Conservation (phyloP, 768 basidiomycete genomes). For the Podaxis pistillaris region DNA sequence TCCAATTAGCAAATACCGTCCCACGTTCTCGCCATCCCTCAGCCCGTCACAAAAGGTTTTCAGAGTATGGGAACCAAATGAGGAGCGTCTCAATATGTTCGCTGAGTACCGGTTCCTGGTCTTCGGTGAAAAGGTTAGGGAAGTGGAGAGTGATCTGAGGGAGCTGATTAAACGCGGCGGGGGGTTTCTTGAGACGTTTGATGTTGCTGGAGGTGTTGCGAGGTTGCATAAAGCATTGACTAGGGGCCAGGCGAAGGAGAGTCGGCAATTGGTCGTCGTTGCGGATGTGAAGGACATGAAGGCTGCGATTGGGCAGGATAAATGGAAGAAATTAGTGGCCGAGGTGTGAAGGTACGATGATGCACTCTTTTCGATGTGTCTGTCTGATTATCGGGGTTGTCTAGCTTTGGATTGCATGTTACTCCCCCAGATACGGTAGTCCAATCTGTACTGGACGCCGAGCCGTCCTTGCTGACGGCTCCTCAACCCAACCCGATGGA, state of each 20-base stretch:
- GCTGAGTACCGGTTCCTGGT: slow-evolving; percentile 55
- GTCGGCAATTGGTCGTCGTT: slow-evolving; percentile 49
- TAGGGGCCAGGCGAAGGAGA: slow-evolving; percentile 50
- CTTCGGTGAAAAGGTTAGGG: slow-evolving; percentile 53
- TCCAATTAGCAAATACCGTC: slow-evolving; percentile 52
- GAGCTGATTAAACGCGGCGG: slow-evolving; percentile 57
- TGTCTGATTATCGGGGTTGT: not conserved
- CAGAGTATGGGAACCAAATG: slow-evolving; percentile 67
- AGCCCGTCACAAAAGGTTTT: slow-evolving; percentile 45
- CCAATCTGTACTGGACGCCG: slow-evolving; percentile 43
- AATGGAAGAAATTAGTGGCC: slow-evolving; percentile 51
- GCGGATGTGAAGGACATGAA: slow-evolving; percentile 46
- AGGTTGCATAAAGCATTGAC: slow-evolving; percentile 53
- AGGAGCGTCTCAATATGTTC: slow-evolving; percentile 58
- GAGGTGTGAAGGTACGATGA: slow-evolving; percentile 48
- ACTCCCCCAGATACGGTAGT: slow-evolving; percentile 45
- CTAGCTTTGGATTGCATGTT: slow-evolving; percentile 42
- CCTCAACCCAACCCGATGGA: slow-evolving; percentile 18
- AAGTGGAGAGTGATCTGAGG: slow-evolving; percentile 45
- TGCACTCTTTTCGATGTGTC: slow-evolving; percentile 7
- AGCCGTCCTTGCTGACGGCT: slow-evolving; percentile 28
- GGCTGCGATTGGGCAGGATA: slow-evolving; percentile 49
- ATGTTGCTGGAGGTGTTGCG: slow-evolving; percentile 43
- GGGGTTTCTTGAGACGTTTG: slow-evolving; percentile 63
- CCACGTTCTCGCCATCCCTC: slow-evolving; percentile 52